Base-by-base conservation (phyloP, 1,284 basidiomycete species). In the Cutaneotrichosporon arboriforme region DNA sequence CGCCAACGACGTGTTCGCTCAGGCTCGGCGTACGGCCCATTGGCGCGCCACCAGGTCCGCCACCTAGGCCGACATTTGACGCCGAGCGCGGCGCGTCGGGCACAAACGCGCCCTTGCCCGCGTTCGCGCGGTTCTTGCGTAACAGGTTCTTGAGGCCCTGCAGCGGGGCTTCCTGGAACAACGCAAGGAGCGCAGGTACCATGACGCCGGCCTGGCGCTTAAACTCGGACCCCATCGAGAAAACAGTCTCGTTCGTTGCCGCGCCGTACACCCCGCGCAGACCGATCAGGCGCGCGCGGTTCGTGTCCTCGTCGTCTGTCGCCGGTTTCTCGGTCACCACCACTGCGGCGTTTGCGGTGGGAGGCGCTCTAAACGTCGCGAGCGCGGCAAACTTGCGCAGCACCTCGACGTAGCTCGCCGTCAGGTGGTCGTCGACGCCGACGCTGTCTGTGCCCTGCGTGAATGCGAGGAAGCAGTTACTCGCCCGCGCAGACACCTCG, bases 381-480 rank as follows among this genome's bases (percentile, higher is more conserved):
- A 92, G 79, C 10, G 72, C 66, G 5, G 87, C 79, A 67, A 97
- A 90, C 54, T 80, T 81, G 7, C 74, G 75, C 37, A 97, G 78
- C 23, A 85, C 81, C 4, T 79, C 77, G 42, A 89, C 75, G 71
- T 96, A 96, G 49, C 84, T 80, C 21, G 79, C 78, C 0, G 88
- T 88, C 54, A 88, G 76, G 33, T 70, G 72, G 60, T 82, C 81
- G 67, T 93, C 90, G 23, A 86, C 82, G 42, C 87, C 87, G 58
- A 91, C 84, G 36, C 86, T 77, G 62, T 92, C 86, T 8, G 91
- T 89, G 65, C 86, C 94, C 7, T 90, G 92, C n/a, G 89, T 86
- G 82, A 91, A 91, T 0, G 90, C 86, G 13, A 86, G 87, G 66
- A 97, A 93, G 85, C 90, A 67, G 22, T 57, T 86, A 9, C 90